Base-by-base conservation (phyloP, 768 basidiomycete species). In the Russula foetens region DNA sequence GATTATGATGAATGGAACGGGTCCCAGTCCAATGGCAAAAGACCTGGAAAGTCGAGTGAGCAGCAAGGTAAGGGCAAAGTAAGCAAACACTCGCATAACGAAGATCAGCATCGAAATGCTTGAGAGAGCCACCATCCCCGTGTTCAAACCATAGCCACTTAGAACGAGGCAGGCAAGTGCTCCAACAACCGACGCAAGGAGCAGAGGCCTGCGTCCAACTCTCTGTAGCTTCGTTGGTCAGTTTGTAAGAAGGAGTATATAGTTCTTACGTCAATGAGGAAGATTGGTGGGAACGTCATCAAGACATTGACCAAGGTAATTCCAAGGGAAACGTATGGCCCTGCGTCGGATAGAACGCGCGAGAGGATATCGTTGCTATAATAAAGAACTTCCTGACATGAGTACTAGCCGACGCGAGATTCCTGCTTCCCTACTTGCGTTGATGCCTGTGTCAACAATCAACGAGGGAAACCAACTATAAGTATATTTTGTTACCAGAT, bases 1-100 rank as follows among this genome's bases (percentile, higher is more conserved):
- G 33, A 96, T 85, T 71, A 98, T 85, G 41, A 98, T 84, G 69
- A 94, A 98, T 0, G 96, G 95, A 35, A 98, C 75, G 2, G 96
- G 94, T 1, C 96, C 96, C 19, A 98, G 78, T 2, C 95, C 96
- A 35, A 88, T 73, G 1, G 94, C 90, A 72, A 95, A 98, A 0
- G 90, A 88, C 73, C 90, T 90, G 59, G 11, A 51, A 39, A 59
- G 49, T 38, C 41, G 6, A 49, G 33, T 58, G 23, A 49, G 44
- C 41, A 24, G 23, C 28, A n/a, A 21, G 54, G 11, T 23, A 11
- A 45, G 8, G 38, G 23, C 43, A 53, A 49, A 60, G 29, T 4
- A 14, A 7, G 6, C 35, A 24, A 33, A 6, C 29, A 46, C 83
- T 52, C 68, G 89, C 91, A 85, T 90, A 39, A 95, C 84, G 69